Evolutionary conservation across 768 basidiomycete species (phyloP).

Genomic region (Infundibulicybe gibba): DNA sequence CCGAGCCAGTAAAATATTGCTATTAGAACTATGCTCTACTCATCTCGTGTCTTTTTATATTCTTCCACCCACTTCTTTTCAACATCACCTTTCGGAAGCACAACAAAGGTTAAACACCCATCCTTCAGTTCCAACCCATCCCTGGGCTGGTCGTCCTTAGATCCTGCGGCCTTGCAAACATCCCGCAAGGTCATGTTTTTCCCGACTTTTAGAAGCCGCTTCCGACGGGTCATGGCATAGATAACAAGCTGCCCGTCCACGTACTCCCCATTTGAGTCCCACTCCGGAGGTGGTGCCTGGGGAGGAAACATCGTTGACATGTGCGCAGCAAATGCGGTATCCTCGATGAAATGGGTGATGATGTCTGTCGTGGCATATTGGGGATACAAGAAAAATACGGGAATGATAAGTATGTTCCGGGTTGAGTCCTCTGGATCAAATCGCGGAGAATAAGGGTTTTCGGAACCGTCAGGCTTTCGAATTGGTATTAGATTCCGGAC

Average conservation of each 20-base stretch:
- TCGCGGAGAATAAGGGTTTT: slow-evolving; percentile 57
- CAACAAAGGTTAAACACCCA: slow-evolving; percentile 76
- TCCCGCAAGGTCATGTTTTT: slow-evolving; percentile 85
- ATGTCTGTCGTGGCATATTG: slow-evolving; percentile 87
- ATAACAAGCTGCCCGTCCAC: slow-evolving; percentile 59
- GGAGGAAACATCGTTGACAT: slow-evolving; percentile 83
- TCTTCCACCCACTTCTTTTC: slow-evolving; percentile 88
- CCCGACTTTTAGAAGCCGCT: slow-evolving; percentile 84
- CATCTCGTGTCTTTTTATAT: slow-evolving; percentile 61
- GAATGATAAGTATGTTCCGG: slow-evolving; percentile 64
- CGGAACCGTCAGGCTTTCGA: slow-evolving; percentile 46
- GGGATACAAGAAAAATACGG: slow-evolving; percentile 93
- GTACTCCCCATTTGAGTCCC: slow-evolving; percentile 78
- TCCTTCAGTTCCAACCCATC: slow-evolving; percentile 88
- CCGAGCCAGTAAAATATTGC: not conserved
- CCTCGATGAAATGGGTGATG: slow-evolving; percentile 81
- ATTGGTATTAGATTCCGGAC: slow-evolving; percentile 67
- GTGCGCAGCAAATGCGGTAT: slow-evolving; percentile 77
- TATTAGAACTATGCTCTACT: slow-evolving; percentile 5
- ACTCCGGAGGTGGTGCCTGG: slow-evolving; percentile 56
- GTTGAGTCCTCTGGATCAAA: slow-evolving; percentile 66
- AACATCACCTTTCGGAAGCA: slow-evolving; percentile 69
- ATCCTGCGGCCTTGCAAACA: slow-evolving; percentile 62
- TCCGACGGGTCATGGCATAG: slow-evolving; percentile 78
- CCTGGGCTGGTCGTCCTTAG: slow-evolving; percentile 48